A percentile compares a stretch with the other conserved stretches of the same genome.
Evolutionary conservation across 495 filamentous ascomycete species (phyloP).

Genomic region (Amphirosellinia nigrospora): DNA sequence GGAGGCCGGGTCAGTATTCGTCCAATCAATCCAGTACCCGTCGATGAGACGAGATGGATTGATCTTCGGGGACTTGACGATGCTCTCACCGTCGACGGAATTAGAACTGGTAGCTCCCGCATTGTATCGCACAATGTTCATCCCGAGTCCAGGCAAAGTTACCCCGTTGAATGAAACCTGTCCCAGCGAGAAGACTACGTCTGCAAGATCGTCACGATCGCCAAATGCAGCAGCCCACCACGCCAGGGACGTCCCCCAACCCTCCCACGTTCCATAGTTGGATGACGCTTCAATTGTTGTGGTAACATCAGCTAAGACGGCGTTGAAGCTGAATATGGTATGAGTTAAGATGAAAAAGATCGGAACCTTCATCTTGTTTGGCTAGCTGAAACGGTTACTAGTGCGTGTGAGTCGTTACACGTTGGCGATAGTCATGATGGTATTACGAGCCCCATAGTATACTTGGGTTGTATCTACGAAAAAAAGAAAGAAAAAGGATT

Average conservation of each 20-base stretch:
- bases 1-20: conserved; percentile 33
- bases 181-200: conserved; percentile 43
- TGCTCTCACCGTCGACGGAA: conserved; percentile 39
- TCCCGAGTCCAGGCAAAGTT: conserved; percentile 44
- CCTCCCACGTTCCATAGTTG: conserved; percentile 48
- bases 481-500: neutral
- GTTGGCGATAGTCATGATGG: neutral
- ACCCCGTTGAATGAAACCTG: conserved; percentile 30
- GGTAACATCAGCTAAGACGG: conserved; percentile 34
- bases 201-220: conserved; percentile 41
- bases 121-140: conserved; percentile 50
- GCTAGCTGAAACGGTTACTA: neutral
- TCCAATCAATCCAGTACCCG: conserved; percentile 47
- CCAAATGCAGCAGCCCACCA: conserved; percentile 50
- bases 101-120: conserved; percentile 45
- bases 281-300: conserved; percentile 41
- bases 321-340: conserved; percentile 3
- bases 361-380: neutral
- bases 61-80: conserved; percentile 45
- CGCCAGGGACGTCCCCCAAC: conserved; percentile 48
- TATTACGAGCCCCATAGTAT: neutral
- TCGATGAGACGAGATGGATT: conserved; percentile 43
- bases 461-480: neutral
- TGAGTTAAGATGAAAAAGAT: neutral
- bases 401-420: neutral